Conservation (phyloP, 2,329 filamentous ascomycete genomes). For the Bertia moriformis region DNA sequence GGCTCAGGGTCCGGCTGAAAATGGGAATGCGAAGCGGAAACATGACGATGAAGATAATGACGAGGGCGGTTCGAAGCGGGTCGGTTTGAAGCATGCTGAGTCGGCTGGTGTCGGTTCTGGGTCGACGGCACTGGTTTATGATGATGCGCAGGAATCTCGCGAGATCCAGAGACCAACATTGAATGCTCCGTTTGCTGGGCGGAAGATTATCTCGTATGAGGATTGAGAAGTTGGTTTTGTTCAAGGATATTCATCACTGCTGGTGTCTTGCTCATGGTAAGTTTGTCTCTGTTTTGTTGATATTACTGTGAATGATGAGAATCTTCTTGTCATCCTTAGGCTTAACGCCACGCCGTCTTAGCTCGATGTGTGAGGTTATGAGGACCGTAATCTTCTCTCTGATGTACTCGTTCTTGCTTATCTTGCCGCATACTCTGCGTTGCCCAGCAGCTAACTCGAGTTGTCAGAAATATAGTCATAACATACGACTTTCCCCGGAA, state of each 20-base stretch:
- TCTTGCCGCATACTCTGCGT: not conserved
- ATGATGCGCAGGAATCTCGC: not conserved
- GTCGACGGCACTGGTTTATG: not conserved
- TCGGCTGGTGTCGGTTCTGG: not conserved
- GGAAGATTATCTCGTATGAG: not conserved
- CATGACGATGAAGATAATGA: not conserved
- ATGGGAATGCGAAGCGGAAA: constrained; percentile 4
- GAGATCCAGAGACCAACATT: not conserved
- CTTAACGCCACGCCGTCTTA: not conserved
- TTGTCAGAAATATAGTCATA: too few relatives aligned
- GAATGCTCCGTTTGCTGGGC: not conserved
- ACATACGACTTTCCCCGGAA: too few relatives aligned
- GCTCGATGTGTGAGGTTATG: not conserved
- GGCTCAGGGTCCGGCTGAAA: constrained; percentile 5
- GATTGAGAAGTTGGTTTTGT: not conserved
- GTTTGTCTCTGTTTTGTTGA: too few relatives aligned
- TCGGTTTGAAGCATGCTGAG: not conserved
- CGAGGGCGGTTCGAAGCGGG: not conserved
- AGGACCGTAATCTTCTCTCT: constrained; percentile 1
- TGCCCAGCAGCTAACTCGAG: too few relatives aligned
- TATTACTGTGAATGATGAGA: not conserved
- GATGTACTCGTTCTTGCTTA: too few relatives aligned
- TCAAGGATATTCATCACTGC: not conserved
- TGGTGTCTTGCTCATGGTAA: not conserved
- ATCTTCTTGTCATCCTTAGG: not conserved